phyloP scores from a whole-genome alignment of 2,329 filamentous ascomycete genomes.

The Ceratocystis papillata region DNA sequence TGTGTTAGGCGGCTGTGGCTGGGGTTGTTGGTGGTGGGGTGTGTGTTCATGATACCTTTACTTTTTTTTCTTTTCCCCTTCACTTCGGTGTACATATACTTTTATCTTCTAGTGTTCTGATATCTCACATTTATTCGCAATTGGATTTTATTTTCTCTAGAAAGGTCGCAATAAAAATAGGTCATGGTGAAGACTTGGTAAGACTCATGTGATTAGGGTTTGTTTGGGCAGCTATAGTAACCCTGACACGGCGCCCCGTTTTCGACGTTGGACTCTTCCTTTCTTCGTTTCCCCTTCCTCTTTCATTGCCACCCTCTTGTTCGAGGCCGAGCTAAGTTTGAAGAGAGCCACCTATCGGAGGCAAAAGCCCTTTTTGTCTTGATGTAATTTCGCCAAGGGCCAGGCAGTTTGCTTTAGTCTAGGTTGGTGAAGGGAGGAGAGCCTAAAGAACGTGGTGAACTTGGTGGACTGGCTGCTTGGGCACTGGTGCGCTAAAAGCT shows the following conservation, averaged over 20 bases:
- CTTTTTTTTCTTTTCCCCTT: not conserved
- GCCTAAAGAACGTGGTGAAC: not conserved
- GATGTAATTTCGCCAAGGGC: constrained; percentile 10
- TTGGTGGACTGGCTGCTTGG: not conserved
- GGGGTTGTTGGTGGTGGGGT: not conserved
- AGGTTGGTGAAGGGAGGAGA: not conserved
- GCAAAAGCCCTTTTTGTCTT: constrained; percentile 9
- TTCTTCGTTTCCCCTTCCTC: not conserved
- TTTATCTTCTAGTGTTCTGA: not conserved
- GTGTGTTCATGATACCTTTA: constrained; percentile 3
- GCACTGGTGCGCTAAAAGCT: not conserved
- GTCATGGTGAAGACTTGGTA: no score
- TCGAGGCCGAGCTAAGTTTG: no score
- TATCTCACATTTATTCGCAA: no score
- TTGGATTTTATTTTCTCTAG: no score
- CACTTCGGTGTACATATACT: constrained; percentile 5
- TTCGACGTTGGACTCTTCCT: not conserved
- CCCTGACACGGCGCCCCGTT: not conserved
- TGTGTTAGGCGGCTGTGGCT: not conserved
- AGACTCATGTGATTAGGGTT: no score
- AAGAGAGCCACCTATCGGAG: not conserved
- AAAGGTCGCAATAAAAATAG: no score
- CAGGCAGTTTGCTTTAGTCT: no score
- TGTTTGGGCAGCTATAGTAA: not conserved
- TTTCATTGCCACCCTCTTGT: not conserved